Evolutionary conservation across 176 grass and related monocot species (phyloP), one percentile per base, ranked within the genome.

Genomic region (Carex pumila): DNA sequence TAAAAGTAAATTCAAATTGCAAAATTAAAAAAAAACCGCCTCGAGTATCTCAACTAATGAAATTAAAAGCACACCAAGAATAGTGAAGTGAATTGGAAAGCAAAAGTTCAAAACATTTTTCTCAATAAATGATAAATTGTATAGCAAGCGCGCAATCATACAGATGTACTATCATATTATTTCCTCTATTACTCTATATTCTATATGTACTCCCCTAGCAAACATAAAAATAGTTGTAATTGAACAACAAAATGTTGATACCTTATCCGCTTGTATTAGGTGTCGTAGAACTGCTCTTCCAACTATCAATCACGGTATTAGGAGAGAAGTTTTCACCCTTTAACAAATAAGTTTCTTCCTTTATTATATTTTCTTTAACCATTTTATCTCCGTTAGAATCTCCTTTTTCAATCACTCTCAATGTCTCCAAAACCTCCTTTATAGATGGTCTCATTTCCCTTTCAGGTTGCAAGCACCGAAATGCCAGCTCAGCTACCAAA

Each of bases 381-480:
- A 79, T 58, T 32, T 68, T 84, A 0, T 87, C 85, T 1, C 1
- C n/a, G 0, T n/a, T 81, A 57, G 49, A 72, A 12, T 62, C 79
- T 4, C 80, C 91, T 6, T 86, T 79, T 59, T 87, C 74, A 47
- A 98, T 91, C 37, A 70, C 87, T 49, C 47, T 84, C 45, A 98
- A 37, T 3, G 18, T 11, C 55, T 91, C 92, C 43, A 91, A 84
- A 32, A 98, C 91, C 83, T 98, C 92, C 80, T 84, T 98, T 61
- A 98, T 93, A 12, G 86, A 64, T 3, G 92, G 95, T 17, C 95
- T 50, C 65, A 75, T 52, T 1, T 95, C 92, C 58, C 95, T 91
- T 5, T 98, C 92, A 15, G 84, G 9, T 70, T 93, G 92, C 89
- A 98, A 55, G 60, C 95, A 98, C 39, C 74, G 81, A 72, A 98